Evolutionary conservation across 2,329 filamentous ascomycete species (phyloP), one percentile per base, ranked within the genome.

Genomic region (Bipolaris zeicola): DNA sequence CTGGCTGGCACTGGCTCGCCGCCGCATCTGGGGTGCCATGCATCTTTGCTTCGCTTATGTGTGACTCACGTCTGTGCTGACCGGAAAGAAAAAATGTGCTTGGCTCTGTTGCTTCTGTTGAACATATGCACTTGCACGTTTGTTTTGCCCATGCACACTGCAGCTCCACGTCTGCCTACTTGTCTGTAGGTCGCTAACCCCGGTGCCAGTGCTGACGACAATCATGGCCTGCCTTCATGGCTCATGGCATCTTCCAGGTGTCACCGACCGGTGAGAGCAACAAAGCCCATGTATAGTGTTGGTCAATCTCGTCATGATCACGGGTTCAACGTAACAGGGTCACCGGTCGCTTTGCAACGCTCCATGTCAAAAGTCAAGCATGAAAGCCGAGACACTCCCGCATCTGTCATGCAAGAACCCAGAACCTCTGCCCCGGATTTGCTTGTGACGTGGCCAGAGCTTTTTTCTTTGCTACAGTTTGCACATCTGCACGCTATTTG

Each of bases 31-130:
- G 51, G 37, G 50, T 46, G 47, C 53, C 59, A 41, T 55, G 34
- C 46, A 33, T 54, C 46, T 52, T 58, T 58, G 52, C 46, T 54
- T 60, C 59, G 64, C 54, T 34, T 60, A 67, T 67, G 65, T 60
- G 66, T 67, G 65, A 67, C 65, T 67, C 65, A 67, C 56, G 56
- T 39, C 44, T 49, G 56, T 51, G 57, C 57, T 64, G 59, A 64
- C 64, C 59, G 59, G 59, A 55, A 59, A 55, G 48, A 43, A 56
- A 57, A 57, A 48, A 59, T 58, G 55, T 56, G 48, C 38, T 31
- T 50, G 38, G 28, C 48, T 33, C 26, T 16, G 41, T 37, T 36
- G 28, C 7, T 52, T 60, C 52, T 53, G 51, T 33, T 57, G 55
- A 57, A 56, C 60, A 61, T 62, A 61, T 62, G 47, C 42, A 39